Evolutionary conservation across 108 stramenopile genomes (phyloP), one percentile per base, ranked within the genome.

Genomic region (Nitzschia sp.): DNA sequence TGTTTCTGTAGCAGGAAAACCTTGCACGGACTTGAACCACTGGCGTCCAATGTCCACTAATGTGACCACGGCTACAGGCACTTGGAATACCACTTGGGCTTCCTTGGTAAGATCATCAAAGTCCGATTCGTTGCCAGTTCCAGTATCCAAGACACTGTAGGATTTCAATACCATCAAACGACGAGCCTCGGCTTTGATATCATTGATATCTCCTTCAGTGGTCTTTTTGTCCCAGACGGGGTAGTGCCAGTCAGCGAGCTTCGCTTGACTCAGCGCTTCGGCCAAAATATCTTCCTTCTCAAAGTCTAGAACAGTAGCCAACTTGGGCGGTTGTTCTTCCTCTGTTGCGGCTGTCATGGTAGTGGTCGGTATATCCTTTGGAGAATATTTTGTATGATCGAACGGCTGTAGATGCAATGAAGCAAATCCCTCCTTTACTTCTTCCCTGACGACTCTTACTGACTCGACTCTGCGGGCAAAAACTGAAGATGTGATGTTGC

Each of bases 1-100:
- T 25, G 91, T 92, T 79, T 96, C 89, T 9, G 83, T 80, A 36
- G 77, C 82, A 15, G 77, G 86, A 51, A 92, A 53, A 34, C 94
- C 94, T 45, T 66, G 70, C 51, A 87, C 85, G 32, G 79, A 81
- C 80, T 83, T 78, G 79, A 93, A 96, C 88, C 89, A 93, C 70
- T 93, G 92, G 9, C 95, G 76, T 15, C 83, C 83, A 27, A 80
- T 53, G 59, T 84, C 83, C 28, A 95, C 83, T 61, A 95, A 71
- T 38, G 65, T 71, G 11, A 96, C 79, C 38, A 93, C 72, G 63
- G 75, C 69, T 67, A 93, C 89, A 18, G 90, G 89, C 9, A 86
- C 82, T 59, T 86, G 56, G 71, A 93, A 90, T 26, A 83, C 59
- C 31, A 78, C 73, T 56, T 64, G 66, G 0, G 76, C 79, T 11